Evolutionary conservation across 228 moss, liverwort and hornwort genomes (phyloP), one percentile per base, ranked within the genome.

Genomic region (Sphagnum fallax): DNA sequence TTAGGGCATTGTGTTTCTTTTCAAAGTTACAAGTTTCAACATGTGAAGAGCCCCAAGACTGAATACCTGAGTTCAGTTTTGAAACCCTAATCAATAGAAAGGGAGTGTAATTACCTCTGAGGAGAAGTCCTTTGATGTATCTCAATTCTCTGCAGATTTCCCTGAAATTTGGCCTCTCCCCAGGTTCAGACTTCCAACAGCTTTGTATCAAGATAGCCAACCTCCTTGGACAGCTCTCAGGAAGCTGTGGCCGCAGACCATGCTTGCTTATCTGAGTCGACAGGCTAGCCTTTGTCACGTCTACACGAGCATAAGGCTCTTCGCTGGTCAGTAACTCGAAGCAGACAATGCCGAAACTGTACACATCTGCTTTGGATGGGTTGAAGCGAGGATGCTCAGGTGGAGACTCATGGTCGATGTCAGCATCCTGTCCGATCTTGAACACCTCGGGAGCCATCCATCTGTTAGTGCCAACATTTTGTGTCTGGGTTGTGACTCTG

Each of bases 371-470:
- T 63, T 81, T 81, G 18, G 62, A 32, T 16, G 77, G 68, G n/a
- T 52, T 67, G 15, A 74, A 80, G 1, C 76, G 58, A 16, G 61
- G 1, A 5, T 57, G 4, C 11, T 61, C 70, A n/a, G 76, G 61
- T 5, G 48, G 64, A 47, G 57, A 61, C 6, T 73, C 76, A 4
- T 1, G n/a, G 0, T 71, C 74, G 11, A 5, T 47, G 0, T 4
- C 5, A 6, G 76, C 76, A 73, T 80, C 53, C 67, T 76, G 3
- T 0, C 9, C 2, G 4, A 48, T 0, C 6, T 50, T 16, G 57
- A 70, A 69, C 10, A 71, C 48, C 74, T 80, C 80, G 1, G 76
- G 76, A 10, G 76, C 48, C 67, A 71, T 80, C 80, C 74, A 80
- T 5, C 5, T 4, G n/a, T 0, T 62, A 0, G 65, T 68, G 2